Conservation (phyloP, 169 alveolate genomes). For the Eimeria brunetti region DNA sequence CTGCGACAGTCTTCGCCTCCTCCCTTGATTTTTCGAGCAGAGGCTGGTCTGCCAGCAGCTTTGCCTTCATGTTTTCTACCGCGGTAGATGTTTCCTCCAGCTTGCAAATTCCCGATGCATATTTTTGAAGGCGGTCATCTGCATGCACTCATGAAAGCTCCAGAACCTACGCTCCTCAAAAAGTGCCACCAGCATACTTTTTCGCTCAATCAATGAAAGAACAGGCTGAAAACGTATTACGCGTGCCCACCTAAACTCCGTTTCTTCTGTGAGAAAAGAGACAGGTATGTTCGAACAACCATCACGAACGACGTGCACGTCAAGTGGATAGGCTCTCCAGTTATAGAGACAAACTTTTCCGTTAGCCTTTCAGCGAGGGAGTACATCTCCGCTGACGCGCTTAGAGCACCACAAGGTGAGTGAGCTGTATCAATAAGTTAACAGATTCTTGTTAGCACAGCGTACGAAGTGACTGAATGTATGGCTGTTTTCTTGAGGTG, state of each 20-base stretch:
- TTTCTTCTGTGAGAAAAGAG: conserved; percentile 73
- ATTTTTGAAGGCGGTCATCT: conserved; percentile 87
- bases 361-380: conserved; percentile 25
- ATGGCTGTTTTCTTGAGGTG: neutral
- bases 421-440: neutral
- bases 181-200: neutral
- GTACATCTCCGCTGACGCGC: conserved; percentile 67
- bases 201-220: neutral
- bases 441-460: neutral
- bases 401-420: conserved; percentile 1
- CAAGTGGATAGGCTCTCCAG: conserved; percentile 71
- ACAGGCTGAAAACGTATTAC: neutral
- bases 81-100: conserved; percentile 93
- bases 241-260: conserved; percentile 71
- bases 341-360: neutral
- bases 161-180: neutral
- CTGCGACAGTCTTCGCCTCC: conserved; percentile 72
- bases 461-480: neutral
- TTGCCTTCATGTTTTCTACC: conserved; percentile 92
- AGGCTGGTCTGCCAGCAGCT: conserved; percentile 89
- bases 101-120: conserved; percentile 92
- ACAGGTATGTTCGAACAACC: conserved; percentile 42
- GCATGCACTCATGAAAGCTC: neutral
- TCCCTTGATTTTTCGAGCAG: conserved; percentile 89
- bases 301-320: conserved; percentile 57